A percentile compares a stretch with the other conserved stretches of the same genome.
Evolutionary conservation across 768 basidiomycete genomes (phyloP).

Genomic region (Neoboletus magnificus): DNA sequence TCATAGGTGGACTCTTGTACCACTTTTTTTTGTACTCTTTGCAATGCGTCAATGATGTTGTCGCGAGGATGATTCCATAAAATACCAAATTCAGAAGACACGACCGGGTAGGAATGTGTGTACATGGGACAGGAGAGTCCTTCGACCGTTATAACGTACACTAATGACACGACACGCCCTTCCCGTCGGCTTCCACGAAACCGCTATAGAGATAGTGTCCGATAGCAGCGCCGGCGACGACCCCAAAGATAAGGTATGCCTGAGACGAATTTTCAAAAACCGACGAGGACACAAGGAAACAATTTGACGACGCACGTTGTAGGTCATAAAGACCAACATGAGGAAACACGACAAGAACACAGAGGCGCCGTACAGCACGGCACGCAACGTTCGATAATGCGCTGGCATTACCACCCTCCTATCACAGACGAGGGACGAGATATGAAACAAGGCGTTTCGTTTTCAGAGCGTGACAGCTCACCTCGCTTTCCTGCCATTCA

Average conservation of each 20-base stretch:
- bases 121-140: not conserved
- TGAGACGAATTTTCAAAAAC: constrained; percentile 26
- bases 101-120: not conserved
- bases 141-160: not conserved
- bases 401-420: constrained; percentile 1
- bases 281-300: not conserved
- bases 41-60: not conserved
- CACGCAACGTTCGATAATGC: constrained; percentile 53
- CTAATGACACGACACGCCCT: constrained; percentile 81
- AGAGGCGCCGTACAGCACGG: constrained; percentile 67
- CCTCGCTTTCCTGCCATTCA: constrained; percentile 50
- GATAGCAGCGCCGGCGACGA: constrained; percentile 75
- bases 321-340: constrained; percentile 97
- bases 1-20: constrained; percentile 29
- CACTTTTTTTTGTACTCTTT: not conserved
- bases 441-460: not conserved
- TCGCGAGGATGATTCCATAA: not conserved
- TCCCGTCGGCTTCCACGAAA: constrained; percentile 61
- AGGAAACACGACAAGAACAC: constrained; percentile 84
- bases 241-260: constrained; percentile 84
- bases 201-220: constrained; percentile 79
- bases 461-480: constrained; percentile 15
- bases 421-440: too few relatives aligned
- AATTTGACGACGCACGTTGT: constrained; percentile 63
- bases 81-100: not conserved